These are phyloP conservation scores for Hebeloma cylindrosporum DNA, from an alignment of 768 basidiomycete genomes.

Conservation along the genomic window DNA sequence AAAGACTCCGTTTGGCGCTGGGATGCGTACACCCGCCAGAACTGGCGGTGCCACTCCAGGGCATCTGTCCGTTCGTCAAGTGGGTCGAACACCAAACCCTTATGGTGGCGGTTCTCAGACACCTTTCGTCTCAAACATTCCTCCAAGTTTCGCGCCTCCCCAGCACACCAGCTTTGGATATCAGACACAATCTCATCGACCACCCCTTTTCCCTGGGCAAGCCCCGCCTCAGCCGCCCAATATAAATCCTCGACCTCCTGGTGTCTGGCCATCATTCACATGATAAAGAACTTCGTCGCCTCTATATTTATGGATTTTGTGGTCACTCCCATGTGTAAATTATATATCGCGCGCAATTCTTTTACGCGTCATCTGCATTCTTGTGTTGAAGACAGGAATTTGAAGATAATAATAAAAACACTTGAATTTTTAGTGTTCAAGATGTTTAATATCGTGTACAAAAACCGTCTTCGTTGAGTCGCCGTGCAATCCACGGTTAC, in stretches of 20 bases:
- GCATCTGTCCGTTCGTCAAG: conserved; percentile 71
- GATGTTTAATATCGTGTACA: conserved; percentile 80
- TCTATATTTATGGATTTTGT: conserved; percentile 12
- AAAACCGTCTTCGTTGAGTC: conserved; percentile 89
- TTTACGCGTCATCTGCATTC: conserved; percentile 7
- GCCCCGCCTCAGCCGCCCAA: conserved; percentile 50
- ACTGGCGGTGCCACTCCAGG: conserved; percentile 82
- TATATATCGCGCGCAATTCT: conserved; percentile 8
- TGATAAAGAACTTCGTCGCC: conserved; percentile 1
- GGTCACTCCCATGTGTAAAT: conserved; percentile 10
- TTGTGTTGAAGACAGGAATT: too few species aligned
- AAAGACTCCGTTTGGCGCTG: conserved; percentile 79
- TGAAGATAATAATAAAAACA: too few species aligned
- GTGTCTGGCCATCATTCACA: conserved; percentile 22
- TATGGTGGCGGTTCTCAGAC: conserved; percentile 55
- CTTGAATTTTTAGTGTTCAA: conserved; percentile 24
- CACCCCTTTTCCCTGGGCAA: conserved; percentile 39
- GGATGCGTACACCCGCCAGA: conserved; percentile 74
- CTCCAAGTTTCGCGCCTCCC: conserved; percentile 27
- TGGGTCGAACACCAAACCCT: conserved; percentile 77
- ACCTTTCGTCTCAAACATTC: conserved; percentile 36
- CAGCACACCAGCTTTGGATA: conserved; percentile 42
- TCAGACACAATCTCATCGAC: conserved; percentile 47
- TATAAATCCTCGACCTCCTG: conserved; percentile 57
- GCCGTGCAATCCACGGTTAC: conserved; percentile 92